phyloP scores from a whole-genome alignment of 495 filamentous ascomycete genomes.

The Pyrenula aspistea region DNA sequence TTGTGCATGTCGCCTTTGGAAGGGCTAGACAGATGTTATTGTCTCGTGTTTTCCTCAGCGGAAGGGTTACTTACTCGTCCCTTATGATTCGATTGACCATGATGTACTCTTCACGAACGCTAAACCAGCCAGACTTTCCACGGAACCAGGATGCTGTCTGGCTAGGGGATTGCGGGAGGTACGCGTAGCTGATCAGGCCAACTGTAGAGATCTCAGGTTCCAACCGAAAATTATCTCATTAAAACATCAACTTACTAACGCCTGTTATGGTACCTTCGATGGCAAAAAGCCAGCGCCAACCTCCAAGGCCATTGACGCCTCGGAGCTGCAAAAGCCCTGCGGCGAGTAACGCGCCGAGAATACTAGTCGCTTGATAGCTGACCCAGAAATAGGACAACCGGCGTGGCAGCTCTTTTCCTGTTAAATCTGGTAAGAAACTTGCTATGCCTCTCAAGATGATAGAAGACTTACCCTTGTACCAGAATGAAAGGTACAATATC shows the following conservation, averaged over 20 bases:
- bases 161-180: slow-evolving; percentile 61
- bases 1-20: slow-evolving; percentile 52
- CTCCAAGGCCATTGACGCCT: slow-evolving; percentile 31
- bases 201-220: slow-evolving; percentile 19
- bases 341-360: slow-evolving; percentile 39
- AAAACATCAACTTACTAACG: slow-evolving; percentile 13
- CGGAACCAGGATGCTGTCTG: slow-evolving; percentile 58
- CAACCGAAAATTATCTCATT: too few relatives aligned
- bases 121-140: slow-evolving; percentile 54
- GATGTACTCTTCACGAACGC: slow-evolving; percentile 34
- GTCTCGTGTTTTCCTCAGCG: background rate
- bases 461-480: slow-evolving; percentile 30
- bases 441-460: background rate
- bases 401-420: slow-evolving; percentile 34
- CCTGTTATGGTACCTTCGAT: slow-evolving; percentile 43
- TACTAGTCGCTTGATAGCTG: slow-evolving; percentile 42
- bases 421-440: slow-evolving; percentile 1
- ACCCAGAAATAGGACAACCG: slow-evolving; percentile 42
- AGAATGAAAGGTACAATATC: slow-evolving; percentile 42
- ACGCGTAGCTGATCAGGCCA: slow-evolving; percentile 49
- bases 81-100: slow-evolving; percentile 63
- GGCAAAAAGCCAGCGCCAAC: slow-evolving; percentile 41
- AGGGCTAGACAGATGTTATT: background rate
- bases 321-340: slow-evolving; percentile 38
- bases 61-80: slow-evolving; percentile 41